These are phyloP conservation scores for Rhodomyrtus psidioides DNA, from an alignment of 441 rosid species.

Conservation along the genomic window DNA sequence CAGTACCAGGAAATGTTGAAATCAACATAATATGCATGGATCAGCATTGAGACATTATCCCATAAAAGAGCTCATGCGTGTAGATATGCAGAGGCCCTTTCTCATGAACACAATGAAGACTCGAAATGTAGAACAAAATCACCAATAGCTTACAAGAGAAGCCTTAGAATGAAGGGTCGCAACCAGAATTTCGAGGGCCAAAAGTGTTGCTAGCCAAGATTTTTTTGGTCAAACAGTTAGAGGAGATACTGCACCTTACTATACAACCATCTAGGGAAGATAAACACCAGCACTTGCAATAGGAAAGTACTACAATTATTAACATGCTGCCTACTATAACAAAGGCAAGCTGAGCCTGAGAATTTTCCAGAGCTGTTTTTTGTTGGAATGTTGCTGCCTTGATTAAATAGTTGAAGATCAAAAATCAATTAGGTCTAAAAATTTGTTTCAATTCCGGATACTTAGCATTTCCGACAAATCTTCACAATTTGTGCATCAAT, in stretches of 20 bases:
- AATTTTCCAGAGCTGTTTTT: neutral
- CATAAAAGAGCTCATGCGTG: neutral
- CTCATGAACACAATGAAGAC: neutral
- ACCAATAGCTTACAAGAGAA: conserved; percentile 33
- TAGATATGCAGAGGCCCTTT: neutral
- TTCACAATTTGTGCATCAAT: too few species aligned
- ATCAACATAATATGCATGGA: neutral
- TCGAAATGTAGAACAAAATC: neutral
- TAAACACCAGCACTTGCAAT: neutral
- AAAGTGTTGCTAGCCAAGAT: neutral
- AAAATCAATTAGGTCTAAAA: too few species aligned
- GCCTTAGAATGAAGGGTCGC: neutral
- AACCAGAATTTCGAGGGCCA: neutral
- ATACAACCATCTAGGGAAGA: neutral
- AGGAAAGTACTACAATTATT: neutral
- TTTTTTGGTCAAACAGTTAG: neutral
- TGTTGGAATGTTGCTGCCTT: neutral
- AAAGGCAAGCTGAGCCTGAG: neutral
- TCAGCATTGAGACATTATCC: neutral
- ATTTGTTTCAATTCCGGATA: too few species aligned
- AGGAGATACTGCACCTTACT: neutral
- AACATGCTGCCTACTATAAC: neutral
- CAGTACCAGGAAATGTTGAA: conserved; percentile 2
- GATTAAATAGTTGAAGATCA: neutral
- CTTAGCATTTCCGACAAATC: too few species aligned